phyloP scores from a whole-genome alignment of 345 rosid genomes.

The Pseudoturritis turrita region DNA sequence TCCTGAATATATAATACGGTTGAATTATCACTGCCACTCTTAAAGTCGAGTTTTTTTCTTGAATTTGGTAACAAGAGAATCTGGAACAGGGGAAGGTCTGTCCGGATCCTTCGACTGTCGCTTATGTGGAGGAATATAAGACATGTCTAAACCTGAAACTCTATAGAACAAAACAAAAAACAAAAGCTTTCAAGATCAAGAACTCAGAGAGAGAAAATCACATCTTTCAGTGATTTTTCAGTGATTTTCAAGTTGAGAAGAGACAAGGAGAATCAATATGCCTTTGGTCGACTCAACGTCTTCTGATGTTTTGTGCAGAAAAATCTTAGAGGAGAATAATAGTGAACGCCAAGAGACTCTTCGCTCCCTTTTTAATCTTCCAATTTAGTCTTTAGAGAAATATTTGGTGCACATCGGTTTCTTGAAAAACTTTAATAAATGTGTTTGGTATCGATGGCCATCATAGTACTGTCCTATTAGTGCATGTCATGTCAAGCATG shows the following conservation, averaged over 20 bases:
- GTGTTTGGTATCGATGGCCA: neutral
- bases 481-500: neutral
- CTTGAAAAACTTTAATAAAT: neutral
- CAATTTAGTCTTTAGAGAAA: no score
- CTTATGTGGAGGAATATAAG: no score
- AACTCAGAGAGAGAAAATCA: neutral
- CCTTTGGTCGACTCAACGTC: no score
- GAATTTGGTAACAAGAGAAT: no score
- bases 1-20: no score
- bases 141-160: conserved; percentile 34
- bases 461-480: no score
- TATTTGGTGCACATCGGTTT: no score
- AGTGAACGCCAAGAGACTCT: neutral
- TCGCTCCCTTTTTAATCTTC: neutral
- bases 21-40: no score
- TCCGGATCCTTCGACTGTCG: conserved; percentile 32
- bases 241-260: neutral
- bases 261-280: neutral
- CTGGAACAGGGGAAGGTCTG: conserved; percentile 33
- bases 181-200: neutral
- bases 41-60: no score
- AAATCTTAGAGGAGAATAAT: neutral
- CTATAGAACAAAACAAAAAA: no score
- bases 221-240: neutral
- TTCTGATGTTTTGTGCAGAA: neutral